Percentiles rank a stretch among this genome's conserved stretches.
phyloP scores from a whole-genome alignment of 2,329 filamentous ascomycete genomes.

The Ceratocystis smalleyi region DNA sequence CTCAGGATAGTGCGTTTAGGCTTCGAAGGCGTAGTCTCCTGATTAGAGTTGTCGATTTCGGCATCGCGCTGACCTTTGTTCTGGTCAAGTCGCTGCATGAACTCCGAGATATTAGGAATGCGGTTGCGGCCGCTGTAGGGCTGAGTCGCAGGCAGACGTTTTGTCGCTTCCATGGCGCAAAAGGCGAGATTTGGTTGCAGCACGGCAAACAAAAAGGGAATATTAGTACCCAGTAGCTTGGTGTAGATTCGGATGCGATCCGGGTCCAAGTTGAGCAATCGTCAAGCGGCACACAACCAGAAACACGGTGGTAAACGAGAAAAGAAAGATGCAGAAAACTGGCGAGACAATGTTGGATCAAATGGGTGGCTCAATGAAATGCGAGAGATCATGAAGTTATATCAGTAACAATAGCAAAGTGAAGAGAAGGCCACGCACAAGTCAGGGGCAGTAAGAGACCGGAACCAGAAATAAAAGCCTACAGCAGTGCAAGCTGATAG shows the following conservation, averaged over 20 bases:
- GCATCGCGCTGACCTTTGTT: slow-evolving; percentile 65
- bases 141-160: slow-evolving; percentile 36
- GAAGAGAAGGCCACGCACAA: background rate
- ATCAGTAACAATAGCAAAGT: background rate
- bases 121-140: slow-evolving; percentile 75
- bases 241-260: background rate
- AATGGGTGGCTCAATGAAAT: background rate
- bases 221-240: background rate
- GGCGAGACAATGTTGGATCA: background rate
- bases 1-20: slow-evolving; percentile 4
- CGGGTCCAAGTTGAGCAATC: background rate
- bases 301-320: background rate
- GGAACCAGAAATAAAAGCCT: background rate
- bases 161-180: slow-evolving; percentile 26
- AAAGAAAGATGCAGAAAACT: background rate
- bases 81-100: slow-evolving; percentile 60
- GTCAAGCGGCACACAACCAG: background rate
- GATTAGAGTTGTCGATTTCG: slow-evolving; percentile 45
- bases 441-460: background rate
- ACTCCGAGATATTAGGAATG: slow-evolving; percentile 75
- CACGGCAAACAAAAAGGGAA: background rate
- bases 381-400: background rate
- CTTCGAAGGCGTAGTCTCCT: background rate
- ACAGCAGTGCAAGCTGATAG: no score
- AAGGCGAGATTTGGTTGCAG: background rate